Evolutionary conservation across 768 basidiomycete genomes (phyloP), one percentile per base, ranked within the genome.

Genomic region (Lactifluus volemus): DNA sequence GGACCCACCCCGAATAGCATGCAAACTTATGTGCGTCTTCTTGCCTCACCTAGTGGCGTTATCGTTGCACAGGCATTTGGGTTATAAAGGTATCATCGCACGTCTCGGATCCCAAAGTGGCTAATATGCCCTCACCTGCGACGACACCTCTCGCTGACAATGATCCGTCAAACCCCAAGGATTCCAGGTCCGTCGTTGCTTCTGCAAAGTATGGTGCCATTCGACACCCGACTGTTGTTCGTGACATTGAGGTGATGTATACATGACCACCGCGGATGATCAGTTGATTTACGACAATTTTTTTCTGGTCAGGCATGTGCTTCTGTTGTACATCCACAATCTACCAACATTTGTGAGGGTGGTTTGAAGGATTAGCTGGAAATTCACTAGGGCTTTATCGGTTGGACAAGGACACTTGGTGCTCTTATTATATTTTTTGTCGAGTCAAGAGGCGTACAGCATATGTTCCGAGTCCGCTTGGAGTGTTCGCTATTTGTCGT

Each of bases 21-120:
- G 49, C 59, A 54, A 53, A 60, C 59, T 29, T 55, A 60, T 49
- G 59, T 60, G 59, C 48, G 59, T 60, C 53, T 60, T 60, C 59
- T 49, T 60, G 53, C 53, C 36, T 60, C 59, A 49, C 45, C n/a
- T 49, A 60, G 59, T 36, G 53, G 53, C 11, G 39, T 60, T 32
- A 54, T 60, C 6, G 59, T 49, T 54, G 59, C 47, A 54, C 52
- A 60, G 25, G 59, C 59, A 36, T 60, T 60, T 42, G 53, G 59
- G 19, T 49, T 60, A 49, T 53, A 60, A 57, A 54, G 59, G 52
- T 60, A 47, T 34, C 53, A 60, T 49, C 59, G 47, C 53, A 21
- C 19, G 48, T n/a, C 6, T 60, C 47, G n/a, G 53, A 49, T 8
- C 19, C 29, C 38, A 60, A 60, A 49, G 59, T 25, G 30, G 19